A percentile compares a stretch with the other conserved stretches of the same genome.
Evolutionary conservation across 2,329 filamentous ascomycete species (phyloP).

Genomic region (Xylaria sp.): DNA sequence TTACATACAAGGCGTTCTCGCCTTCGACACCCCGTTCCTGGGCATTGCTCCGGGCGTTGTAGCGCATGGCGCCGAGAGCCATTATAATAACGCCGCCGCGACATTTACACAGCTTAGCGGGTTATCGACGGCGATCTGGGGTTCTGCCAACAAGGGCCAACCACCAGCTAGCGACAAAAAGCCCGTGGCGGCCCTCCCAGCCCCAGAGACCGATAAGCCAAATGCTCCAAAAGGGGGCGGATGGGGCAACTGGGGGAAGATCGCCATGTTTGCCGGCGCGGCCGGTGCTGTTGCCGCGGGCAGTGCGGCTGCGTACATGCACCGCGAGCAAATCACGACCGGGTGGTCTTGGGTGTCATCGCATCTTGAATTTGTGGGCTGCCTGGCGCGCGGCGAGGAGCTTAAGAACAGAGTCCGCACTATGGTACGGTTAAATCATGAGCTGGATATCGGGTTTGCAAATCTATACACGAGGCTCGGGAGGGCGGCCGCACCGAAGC

Average conservation of each 20-base stretch:
- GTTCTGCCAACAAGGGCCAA: conserved; percentile 55
- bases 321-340: conserved; percentile 80
- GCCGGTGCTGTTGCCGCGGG: conserved; percentile 85
- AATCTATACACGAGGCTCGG: conserved; percentile 91
- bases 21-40: conserved; percentile 94
- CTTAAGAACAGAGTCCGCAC: conserved; percentile 77
- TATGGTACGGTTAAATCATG: conserved; percentile 71
- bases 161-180: conserved; percentile 46
- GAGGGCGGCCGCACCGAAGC: conserved; percentile 67
- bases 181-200: conserved; percentile 53
- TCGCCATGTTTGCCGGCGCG: conserved; percentile 87
- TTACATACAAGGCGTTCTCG: conserved; percentile 87
- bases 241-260: conserved; percentile 86
- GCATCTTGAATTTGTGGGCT: conserved; percentile 94
- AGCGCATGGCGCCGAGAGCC: conserved; percentile 86
- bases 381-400: conserved; percentile 85
- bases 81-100: conserved; percentile 79
- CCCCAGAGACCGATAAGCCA: conserved; percentile 43
- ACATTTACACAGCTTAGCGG: conserved; percentile 75
- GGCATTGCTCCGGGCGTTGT: conserved; percentile 84
- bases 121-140: conserved; percentile 76
- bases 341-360: conserved; percentile 86
- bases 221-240: conserved; percentile 45
- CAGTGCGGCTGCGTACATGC: conserved; percentile 85
- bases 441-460: conserved; percentile 79